Evolutionary conservation across 2,329 filamentous ascomycete species (phyloP).

Genomic region (Colletotrichum musicola): DNA sequence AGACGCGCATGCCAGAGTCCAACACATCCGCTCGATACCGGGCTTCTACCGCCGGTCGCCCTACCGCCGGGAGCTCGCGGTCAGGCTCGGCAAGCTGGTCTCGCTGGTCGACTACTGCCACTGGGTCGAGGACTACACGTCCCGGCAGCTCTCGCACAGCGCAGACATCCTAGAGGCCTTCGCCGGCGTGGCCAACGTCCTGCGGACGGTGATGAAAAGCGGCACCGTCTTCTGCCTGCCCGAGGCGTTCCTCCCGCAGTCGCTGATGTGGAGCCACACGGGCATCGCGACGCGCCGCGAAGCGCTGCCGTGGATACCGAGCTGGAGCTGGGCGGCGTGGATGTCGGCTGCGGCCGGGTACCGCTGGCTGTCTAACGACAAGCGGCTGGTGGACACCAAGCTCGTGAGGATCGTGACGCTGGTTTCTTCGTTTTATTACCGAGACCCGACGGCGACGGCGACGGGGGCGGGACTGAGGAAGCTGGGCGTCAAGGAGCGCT

Average conservation of each 20-base stretch:
- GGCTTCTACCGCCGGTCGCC: conserved; percentile 21
- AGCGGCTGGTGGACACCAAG: conserved; percentile 9
- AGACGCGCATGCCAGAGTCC: neutral
- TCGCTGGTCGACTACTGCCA: conserved; percentile 54
- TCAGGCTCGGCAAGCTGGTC: conserved; percentile 7
- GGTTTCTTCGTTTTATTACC: neutral
- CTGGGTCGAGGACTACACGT: conserved; percentile 54
- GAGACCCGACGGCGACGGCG: neutral
- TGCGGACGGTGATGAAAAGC: conserved; percentile 9
- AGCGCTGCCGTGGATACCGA: conserved; percentile 4
- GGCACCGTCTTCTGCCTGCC: conserved; percentile 8
- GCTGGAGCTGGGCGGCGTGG: conserved; percentile 33
- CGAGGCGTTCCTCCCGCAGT: conserved; percentile 11
- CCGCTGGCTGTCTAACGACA: conserved; percentile 4
- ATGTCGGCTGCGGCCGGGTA: neutral
- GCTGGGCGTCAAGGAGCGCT: conserved; percentile 8
- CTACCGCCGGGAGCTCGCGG: neutral
- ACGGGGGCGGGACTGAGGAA: neutral
- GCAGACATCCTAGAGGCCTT: conserved; percentile 36
- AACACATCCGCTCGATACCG: neutral
- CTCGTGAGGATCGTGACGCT: conserved; percentile 20
- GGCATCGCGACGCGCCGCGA: neutral
- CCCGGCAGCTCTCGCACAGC: conserved; percentile 41
- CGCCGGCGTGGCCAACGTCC: conserved; percentile 25
- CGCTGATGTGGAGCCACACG: conserved; percentile 28